A percentile compares a stretch with the other conserved stretches of the same genome.
phyloP scores from a whole-genome alignment of 257 asterid genomes.

The Penstemon barbatus region DNA sequence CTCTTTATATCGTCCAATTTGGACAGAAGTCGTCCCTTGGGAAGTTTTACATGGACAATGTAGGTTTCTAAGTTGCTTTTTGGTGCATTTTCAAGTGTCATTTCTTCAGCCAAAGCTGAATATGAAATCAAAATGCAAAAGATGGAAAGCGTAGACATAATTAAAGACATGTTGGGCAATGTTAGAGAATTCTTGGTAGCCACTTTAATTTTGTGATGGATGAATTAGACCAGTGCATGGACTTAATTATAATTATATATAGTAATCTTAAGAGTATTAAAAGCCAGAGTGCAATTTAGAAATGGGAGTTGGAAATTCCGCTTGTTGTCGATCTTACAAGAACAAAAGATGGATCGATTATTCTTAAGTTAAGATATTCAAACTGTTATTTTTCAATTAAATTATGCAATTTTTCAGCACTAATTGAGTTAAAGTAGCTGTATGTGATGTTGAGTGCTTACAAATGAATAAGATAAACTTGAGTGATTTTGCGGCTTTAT shows the following conservation, averaged over 20 bases:
- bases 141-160: slow-evolving; percentile 16
- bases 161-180: slow-evolving; percentile 25
- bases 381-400: background rate
- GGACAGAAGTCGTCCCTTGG: slow-evolving; percentile 17
- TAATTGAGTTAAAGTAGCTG: too few species aligned
- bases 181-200: slow-evolving; percentile 16
- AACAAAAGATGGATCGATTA: slow-evolving; percentile 23
- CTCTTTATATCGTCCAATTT: slow-evolving; percentile 23
- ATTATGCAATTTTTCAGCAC: background rate
- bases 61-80: slow-evolving; percentile 34
- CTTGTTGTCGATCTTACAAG: slow-evolving; percentile 11
- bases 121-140: slow-evolving; percentile 12
- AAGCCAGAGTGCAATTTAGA: background rate
- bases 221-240: slow-evolving; percentile 4
- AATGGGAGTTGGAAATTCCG: slow-evolving; percentile 15
- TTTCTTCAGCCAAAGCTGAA: slow-evolving; percentile 23
- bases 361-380: slow-evolving; percentile 9
- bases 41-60: slow-evolving; percentile 38
- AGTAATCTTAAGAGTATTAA: background rate
- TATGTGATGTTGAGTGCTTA: too few species aligned
- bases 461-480: too few species aligned
- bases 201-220: slow-evolving; percentile 13
- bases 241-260: slow-evolving; percentile 13
- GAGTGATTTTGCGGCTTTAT: too few species aligned
- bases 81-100: background rate